phyloP scores from a whole-genome alignment of 352 stramenopile species.

The Globisporangium uncinulatum region DNA sequence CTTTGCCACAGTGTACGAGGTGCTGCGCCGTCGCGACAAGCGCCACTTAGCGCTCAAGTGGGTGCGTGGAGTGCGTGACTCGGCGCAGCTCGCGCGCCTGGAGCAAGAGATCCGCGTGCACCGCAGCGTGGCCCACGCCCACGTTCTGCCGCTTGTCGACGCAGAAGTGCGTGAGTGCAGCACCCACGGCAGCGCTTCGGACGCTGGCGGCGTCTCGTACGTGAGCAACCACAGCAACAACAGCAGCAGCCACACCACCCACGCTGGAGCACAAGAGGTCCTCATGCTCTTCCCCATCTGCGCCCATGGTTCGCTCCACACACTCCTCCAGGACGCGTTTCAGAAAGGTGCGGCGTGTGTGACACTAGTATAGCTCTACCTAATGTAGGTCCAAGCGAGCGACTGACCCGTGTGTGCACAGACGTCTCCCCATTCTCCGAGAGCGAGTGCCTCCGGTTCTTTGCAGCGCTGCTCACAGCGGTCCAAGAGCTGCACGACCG shows the following conservation, averaged over 20 bases:
- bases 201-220: neutral
- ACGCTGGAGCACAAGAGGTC: conserved; percentile 34
- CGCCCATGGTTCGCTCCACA: conserved; percentile 48
- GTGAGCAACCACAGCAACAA: neutral
- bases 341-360: conserved; percentile 14
- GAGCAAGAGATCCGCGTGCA: conserved; percentile 73
- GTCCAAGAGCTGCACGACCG: conserved; percentile 50
- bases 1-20: conserved; percentile 63
- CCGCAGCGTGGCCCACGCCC: conserved; percentile 40
- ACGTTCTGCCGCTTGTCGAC: conserved; percentile 50
- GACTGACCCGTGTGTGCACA: neutral
- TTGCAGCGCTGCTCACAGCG: conserved; percentile 44
- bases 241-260: neutral
- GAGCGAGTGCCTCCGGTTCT: conserved; percentile 40
- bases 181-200: neutral
- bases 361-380: too few species aligned
- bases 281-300: conserved; percentile 61
- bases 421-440: conserved; percentile 31
- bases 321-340: conserved; percentile 30
- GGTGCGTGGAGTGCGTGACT: conserved; percentile 41
- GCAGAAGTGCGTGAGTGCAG: conserved; percentile 31
- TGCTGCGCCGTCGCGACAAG: conserved; percentile 25
- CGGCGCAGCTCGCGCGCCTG: conserved; percentile 51
- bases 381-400: too few species aligned
- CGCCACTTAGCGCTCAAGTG: conserved; percentile 58